Percentiles rank a stretch among this genome's conserved stretches.
Evolutionary conservation across 139 green algal species (phyloP).

Genomic region (Picocystis salinarum): DNA sequence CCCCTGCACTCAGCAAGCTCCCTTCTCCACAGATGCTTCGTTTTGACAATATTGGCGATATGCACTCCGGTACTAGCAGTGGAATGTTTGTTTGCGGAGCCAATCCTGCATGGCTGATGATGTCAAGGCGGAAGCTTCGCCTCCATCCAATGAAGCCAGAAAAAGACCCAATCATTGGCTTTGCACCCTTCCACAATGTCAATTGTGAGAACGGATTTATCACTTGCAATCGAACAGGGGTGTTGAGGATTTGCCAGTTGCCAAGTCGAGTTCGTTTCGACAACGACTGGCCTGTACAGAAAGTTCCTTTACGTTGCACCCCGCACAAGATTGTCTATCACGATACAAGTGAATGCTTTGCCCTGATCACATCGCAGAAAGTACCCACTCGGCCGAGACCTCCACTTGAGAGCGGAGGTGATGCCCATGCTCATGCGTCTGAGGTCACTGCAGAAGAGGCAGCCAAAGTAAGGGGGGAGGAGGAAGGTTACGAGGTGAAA

Average conservation of each 20-base stretch:
- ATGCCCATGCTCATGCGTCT: too few relatives aligned
- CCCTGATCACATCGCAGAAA: too few relatives aligned
- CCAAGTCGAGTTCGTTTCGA: constrained; percentile 43
- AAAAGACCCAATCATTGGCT: constrained; percentile 19
- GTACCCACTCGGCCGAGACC: too few relatives aligned
- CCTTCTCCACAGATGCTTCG: too few relatives aligned
- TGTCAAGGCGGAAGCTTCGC: constrained; percentile 27
- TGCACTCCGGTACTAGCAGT: too few relatives aligned
- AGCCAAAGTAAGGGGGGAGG: too few relatives aligned
- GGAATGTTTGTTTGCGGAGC: constrained; percentile 39
- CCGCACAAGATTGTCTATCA: constrained; percentile 29
- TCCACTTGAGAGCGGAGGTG: too few relatives aligned
- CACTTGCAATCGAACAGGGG: constrained; percentile 9
- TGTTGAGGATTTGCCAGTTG: constrained; percentile 56
- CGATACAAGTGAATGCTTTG: too few relatives aligned
- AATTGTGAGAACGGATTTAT: constrained; percentile 68
- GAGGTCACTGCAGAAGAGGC: too few relatives aligned
- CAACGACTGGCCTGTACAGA: constrained; percentile 37
- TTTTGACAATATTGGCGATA: too few relatives aligned
- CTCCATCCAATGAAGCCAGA: constrained; percentile 25
- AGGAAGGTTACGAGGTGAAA: too few relatives aligned
- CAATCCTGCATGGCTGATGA: constrained; percentile 50
- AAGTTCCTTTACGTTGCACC: constrained; percentile 34
- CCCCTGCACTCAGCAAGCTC: too few relatives aligned
- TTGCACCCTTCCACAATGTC: constrained; percentile 76